phyloP scores from a whole-genome alignment of 2,329 filamentous ascomycete genomes.

The Pseudopyricularia cyperi region DNA sequence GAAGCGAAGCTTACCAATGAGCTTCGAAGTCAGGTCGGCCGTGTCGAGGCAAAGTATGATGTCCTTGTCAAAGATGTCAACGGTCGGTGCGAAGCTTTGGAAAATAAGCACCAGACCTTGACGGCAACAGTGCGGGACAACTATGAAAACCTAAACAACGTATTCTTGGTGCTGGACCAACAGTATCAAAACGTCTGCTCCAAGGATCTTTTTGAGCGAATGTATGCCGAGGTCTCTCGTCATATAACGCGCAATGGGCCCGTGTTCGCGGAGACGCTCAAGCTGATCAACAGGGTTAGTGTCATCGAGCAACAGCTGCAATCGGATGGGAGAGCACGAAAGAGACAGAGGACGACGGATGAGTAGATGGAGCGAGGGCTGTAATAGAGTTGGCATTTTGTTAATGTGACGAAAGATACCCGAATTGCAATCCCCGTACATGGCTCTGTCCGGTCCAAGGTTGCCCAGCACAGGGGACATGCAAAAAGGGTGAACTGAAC shows the following conservation, averaged over 20 bases:
- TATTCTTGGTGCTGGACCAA: conserved; percentile 25
- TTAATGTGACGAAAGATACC: background rate
- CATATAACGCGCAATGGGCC: conserved; percentile 11
- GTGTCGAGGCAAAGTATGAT: background rate
- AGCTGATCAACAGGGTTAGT: background rate
- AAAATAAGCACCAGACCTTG: background rate
- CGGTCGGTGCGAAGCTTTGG: background rate
- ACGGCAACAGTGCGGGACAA: conserved; percentile 2
- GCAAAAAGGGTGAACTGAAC: too few species aligned
- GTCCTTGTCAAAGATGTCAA: background rate
- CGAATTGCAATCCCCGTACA: too few species aligned
- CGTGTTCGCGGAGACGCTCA: background rate
- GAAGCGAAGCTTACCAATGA: background rate
- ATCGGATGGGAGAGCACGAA: conserved; percentile 2
- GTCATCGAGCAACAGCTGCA: background rate
- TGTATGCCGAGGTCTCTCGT: conserved; percentile 22
- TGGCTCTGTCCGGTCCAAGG: too few species aligned
- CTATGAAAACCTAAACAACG: conserved; percentile 19
- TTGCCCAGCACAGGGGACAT: too few species aligned
- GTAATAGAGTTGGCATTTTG: background rate
- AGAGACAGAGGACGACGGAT: background rate
- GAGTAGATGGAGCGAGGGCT: background rate
- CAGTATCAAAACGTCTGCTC: conserved; percentile 37
- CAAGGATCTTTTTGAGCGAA: conserved; percentile 24
- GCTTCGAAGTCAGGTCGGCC: background rate